phyloP scores from a whole-genome alignment of 495 filamentous ascomycete genomes.

The Mytilinidion resinicola region DNA sequence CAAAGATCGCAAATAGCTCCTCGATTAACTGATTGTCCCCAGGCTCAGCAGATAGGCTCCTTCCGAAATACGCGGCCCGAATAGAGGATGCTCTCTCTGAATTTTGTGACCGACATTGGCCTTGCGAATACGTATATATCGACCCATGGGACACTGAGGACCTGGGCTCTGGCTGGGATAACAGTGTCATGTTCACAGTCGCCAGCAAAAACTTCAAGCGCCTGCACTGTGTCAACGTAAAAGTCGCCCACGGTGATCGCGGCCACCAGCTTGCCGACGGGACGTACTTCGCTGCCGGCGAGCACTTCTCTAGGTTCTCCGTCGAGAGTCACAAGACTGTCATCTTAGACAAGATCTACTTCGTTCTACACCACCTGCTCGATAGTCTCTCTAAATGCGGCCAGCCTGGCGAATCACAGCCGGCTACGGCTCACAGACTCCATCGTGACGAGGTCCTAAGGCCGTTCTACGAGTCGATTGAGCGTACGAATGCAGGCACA shows the following conservation, averaged over 20 bases:
- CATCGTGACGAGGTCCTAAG: conserved; percentile 14
- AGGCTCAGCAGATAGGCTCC: conserved; percentile 15
- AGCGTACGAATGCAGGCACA: neutral
- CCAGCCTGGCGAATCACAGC: neutral
- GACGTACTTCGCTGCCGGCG: conserved; percentile 12
- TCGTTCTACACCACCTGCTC: conserved; percentile 4
- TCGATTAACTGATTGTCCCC: neutral
- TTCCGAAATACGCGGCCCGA: conserved; percentile 15
- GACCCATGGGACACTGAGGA: conserved; percentile 7
- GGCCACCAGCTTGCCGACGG: conserved; percentile 19
- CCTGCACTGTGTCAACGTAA: conserved; percentile 19
- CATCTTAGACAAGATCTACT: conserved; percentile 8
- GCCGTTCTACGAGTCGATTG: neutral
- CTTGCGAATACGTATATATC: conserved; percentile 15
- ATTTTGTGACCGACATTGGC: conserved; percentile 14
- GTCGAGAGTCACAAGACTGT: conserved; percentile 4
- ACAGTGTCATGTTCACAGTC: neutral
- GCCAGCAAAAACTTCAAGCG: neutral
- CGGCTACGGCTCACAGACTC: conserved; percentile 7
- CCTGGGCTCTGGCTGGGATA: conserved; percentile 7
- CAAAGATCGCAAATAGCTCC: neutral
- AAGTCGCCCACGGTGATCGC: conserved; percentile 12
- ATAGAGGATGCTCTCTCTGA: conserved; percentile 16
- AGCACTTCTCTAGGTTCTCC: conserved; percentile 16
- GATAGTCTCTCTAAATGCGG: neutral